phyloP scores from a whole-genome alignment of 345 rosid genomes.

The Citropsis articulata region DNA sequence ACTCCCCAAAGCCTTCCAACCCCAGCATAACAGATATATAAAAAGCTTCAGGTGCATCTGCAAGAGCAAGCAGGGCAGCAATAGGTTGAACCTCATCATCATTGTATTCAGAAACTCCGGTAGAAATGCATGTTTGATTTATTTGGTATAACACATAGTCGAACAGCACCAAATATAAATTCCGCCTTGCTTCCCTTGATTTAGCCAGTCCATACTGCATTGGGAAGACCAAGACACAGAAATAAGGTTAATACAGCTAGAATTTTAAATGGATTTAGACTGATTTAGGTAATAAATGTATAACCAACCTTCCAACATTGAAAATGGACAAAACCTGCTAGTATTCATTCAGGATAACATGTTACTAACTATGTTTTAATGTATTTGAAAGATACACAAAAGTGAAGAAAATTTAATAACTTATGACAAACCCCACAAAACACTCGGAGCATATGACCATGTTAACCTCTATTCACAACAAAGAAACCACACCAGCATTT shows the following conservation, averaged over 20 bases:
- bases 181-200: slow-evolving; percentile 88
- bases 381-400: not conserved
- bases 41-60: slow-evolving; percentile 96
- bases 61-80: slow-evolving; percentile 73
- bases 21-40: slow-evolving; percentile 94
- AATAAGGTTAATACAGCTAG: not conserved
- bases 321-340: not conserved
- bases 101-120: slow-evolving; percentile 82
- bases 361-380: not conserved
- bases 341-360: not conserved
- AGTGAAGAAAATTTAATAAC: too few relatives aligned
- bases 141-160: slow-evolving; percentile 86
- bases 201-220: slow-evolving; percentile 87
- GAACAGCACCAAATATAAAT: slow-evolving; percentile 78
- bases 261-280: not conserved
- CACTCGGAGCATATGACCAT: not conserved
- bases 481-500: not conserved
- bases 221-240: slow-evolving; percentile 1
- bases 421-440: not conserved
- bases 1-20: slow-evolving; percentile 90
- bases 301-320: not conserved
- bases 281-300: not conserved
- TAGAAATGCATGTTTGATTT: slow-evolving; percentile 66
- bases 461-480: not conserved
- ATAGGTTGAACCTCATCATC: slow-evolving; percentile 88